phyloP scores from a whole-genome alignment of 768 basidiomycete species.

The Kwoniella bestiolae region DNA sequence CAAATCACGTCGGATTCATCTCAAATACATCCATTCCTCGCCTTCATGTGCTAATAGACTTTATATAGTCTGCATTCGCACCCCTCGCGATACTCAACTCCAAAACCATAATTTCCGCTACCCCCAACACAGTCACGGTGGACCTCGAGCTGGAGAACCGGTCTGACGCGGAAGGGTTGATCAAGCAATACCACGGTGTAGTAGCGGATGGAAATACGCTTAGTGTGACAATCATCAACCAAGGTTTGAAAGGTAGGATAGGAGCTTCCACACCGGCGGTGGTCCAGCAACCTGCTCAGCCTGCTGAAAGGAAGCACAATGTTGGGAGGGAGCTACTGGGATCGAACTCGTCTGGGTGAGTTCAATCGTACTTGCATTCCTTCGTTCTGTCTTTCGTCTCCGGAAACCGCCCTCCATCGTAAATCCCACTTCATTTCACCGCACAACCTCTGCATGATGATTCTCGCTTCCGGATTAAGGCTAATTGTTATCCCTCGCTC shows the following conservation, averaged over 20 bases:
- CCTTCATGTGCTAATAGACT: not conserved
- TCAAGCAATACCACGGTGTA: conserved; percentile 76
- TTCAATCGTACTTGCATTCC: not conserved
- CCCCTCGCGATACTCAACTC: conserved; percentile 66
- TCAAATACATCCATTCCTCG: no score
- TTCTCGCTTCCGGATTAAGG: not conserved
- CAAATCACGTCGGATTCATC: no score
- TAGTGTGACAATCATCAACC: conserved; percentile 65
- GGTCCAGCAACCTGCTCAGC: not conserved
- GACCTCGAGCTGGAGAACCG: conserved; percentile 74
- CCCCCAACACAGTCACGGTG: conserved; percentile 61
- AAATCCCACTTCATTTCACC: not conserved
- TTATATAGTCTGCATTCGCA: conserved; percentile 71
- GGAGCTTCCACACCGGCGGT: not conserved
- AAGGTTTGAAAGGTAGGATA: conserved; percentile 31
- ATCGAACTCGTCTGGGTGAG: conserved; percentile 23
- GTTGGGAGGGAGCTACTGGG: conserved; percentile 27
- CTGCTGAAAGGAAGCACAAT: not conserved
- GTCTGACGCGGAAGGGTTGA: conserved; percentile 68
- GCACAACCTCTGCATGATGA: not conserved
- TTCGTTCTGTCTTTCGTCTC: not conserved
- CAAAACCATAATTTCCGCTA: conserved; percentile 58
- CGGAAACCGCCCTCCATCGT: no score
- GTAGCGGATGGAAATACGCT: conserved; percentile 80
- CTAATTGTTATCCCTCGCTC: not conserved